phyloP scores from a whole-genome alignment of 116 monocot genomes.

The Papilionanthe hybrid region DNA sequence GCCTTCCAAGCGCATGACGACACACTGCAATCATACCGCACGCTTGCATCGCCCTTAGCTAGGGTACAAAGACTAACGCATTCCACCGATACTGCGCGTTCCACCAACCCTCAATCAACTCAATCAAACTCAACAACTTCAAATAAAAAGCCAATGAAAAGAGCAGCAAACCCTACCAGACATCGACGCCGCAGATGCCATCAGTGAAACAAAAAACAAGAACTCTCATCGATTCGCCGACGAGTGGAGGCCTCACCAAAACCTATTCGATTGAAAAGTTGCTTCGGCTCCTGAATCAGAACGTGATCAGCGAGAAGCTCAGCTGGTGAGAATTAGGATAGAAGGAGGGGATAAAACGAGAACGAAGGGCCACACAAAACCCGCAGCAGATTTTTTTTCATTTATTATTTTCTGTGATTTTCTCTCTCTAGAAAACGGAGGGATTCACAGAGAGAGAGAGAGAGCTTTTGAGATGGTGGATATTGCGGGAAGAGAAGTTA shows the following conservation, averaged over 20 bases:
- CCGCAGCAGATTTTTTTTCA: background rate
- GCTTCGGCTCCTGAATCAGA: background rate
- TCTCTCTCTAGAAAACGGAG: background rate
- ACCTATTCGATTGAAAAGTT: background rate
- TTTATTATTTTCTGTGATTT: background rate
- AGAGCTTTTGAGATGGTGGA: background rate
- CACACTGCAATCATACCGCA: slow-evolving; percentile 72
- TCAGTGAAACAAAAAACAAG: slow-evolving; percentile 11
- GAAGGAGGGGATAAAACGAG: slow-evolving; percentile 45
- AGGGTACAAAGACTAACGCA: slow-evolving; percentile 43
- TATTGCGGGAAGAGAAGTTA: no score
- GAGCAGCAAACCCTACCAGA: slow-evolving; percentile 28
- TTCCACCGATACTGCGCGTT: slow-evolving; percentile 44
- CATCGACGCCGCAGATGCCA: slow-evolving; percentile 60
- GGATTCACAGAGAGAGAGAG: background rate
- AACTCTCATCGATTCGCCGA: slow-evolving; percentile 45
- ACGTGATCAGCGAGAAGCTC: background rate
- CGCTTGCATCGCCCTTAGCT: slow-evolving; percentile 20
- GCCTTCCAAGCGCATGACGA: slow-evolving; percentile 91
- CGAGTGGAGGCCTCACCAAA: background rate
- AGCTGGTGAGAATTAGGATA: background rate
- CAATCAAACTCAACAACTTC: background rate
- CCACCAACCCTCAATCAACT: slow-evolving; percentile 3
- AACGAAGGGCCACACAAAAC: slow-evolving; percentile 36
- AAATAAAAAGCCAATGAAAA: background rate